Percentiles rank a stretch among this genome's conserved stretches.
phyloP scores from a whole-genome alignment of 2,329 filamentous ascomycete species.

The Ophiostoma quercus region DNA sequence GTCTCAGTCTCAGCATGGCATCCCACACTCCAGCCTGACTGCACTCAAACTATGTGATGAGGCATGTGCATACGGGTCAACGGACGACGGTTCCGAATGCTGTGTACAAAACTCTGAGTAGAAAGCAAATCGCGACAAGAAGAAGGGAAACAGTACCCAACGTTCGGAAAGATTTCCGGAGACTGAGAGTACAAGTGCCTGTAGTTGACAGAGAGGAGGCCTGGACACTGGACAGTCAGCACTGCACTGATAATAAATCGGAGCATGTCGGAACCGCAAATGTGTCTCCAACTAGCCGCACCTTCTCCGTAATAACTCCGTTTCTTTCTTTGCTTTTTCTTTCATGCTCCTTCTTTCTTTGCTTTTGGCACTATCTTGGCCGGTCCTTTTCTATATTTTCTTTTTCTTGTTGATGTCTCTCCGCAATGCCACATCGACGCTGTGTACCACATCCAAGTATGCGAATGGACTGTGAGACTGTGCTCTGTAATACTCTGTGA shows the following conservation, averaged over 20 bases:
- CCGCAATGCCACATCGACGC: slow-evolving; percentile 5
- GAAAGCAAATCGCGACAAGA: too few species aligned
- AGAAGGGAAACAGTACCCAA: neutral
- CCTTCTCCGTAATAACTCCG: neutral
- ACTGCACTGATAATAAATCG: neutral
- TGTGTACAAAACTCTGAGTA: neutral
- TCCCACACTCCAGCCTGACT: neutral
- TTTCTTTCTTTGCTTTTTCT: slow-evolving; percentile 1
- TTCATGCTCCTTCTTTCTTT: slow-evolving; percentile 3
- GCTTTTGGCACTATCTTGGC: neutral
- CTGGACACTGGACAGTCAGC: neutral
- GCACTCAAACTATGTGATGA: neutral
- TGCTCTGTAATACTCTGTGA: neutral
- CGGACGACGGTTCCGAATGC: neutral
- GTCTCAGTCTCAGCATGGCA: neutral
- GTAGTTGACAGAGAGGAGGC: neutral
- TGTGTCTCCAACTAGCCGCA: neutral
- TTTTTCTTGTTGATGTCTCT: slow-evolving; percentile 1
- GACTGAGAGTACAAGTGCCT: neutral
- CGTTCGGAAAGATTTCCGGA: neutral
- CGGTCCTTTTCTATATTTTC: neutral
- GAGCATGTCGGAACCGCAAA: slow-evolving; percentile 17
- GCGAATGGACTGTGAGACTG: neutral
- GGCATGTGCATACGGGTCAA: neutral
- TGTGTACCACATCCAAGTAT: neutral